Base-by-base conservation (phyloP, 1,284 basidiomycete species). In the Malassezia psittaci region DNA sequence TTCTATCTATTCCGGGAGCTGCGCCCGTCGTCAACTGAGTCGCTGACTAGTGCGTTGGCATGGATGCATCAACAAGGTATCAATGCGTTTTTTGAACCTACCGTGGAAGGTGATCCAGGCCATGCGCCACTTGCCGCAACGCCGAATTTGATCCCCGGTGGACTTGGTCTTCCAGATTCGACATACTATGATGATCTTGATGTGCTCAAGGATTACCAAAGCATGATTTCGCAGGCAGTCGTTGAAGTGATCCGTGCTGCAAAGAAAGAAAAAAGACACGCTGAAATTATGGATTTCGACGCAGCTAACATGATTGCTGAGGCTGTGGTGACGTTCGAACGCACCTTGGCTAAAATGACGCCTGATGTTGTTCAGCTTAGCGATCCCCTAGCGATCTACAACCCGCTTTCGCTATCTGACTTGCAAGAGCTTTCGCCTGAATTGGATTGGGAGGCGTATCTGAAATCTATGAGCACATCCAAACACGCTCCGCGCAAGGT, bases 181-280 rank as follows among this genome's bases (percentile, higher is more conserved):
- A 88, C 91, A 77, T 96, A 96, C 75, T 96, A 90, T 74, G 81
- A 86, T 46, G 91, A 96, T 59, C 78, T 83, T 52, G 78, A 79
- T 0, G 82, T 88, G 44, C 75, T 83, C 19, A 79, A 82, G 21
- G 76, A 87, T 11, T 96, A 96, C 76, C 79, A 81, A 60, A 78
- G 79, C 41, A 83, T 88, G 15, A 77, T 93, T 21, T 79, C 83
- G 63, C 80, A 81, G 18, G 79, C 91, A 10, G 79, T 94, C 16
- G 65, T 80, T 9, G 78, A 81, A 7, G 77, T 90, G n/a, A 34
- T 29, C 10, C 13, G 18, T 13, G 43, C 24, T 9, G 21, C 43
- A 6, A 24, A 16, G 21, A 43, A 43, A 34, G 81, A 80, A 15
- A 78, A 65, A 13, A 66, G 80, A 33, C 33, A 37, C 65, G 61